Evolutionary conservation across 1,284 basidiomycete genomes (phyloP), one percentile per base, ranked within the genome.

Genomic region (Trametes versicolor): DNA sequence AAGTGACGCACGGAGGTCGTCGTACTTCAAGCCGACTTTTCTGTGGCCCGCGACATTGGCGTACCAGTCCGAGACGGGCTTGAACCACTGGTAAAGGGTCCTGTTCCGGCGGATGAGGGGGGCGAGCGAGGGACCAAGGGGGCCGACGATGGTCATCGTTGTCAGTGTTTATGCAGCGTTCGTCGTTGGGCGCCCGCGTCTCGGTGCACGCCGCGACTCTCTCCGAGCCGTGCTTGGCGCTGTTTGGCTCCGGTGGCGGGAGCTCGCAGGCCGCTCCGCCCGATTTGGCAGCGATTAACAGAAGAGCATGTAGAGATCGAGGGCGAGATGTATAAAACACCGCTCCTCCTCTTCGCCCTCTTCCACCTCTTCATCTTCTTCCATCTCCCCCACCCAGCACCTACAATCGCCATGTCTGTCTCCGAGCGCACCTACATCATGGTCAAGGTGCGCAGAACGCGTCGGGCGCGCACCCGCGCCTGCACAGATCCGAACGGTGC

Each of bases 21-120:
- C 97, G 80, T 98, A 98, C 76, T 88, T 91, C 79, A 98, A 88
- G 72, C 97, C 97, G 78, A 95, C 86, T 79, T 92, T 86, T 73
- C 97, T 88, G 86, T 97, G 95, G 50, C 97, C 96, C 49, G 92
- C 82, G 60, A 90, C 81, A 76, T 92, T 80, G 72, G 91, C 92
- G 78, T 98, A 99, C 84, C 92, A 93, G 74, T 87, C 85, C 15
- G 96, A 94, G 66, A 98, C 70, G 62, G 96, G 96, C 72, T 89
- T 90, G 71, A 98, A 73, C 80, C 87, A 83, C 64, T 82, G 84
- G 74, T 83, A 83, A 62, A 97, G 85, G 51, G 84, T 84, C 74
- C 87, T 88, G 60, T 88, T 92, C 57, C 87, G 84, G 78, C 87
- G 87, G 73, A 98, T 83, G 73, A 87, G 87, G 47, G 92, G 89